phyloP scores from a whole-genome alignment of 2,329 filamentous ascomycete genomes.

The Nemania abortiva region DNA sequence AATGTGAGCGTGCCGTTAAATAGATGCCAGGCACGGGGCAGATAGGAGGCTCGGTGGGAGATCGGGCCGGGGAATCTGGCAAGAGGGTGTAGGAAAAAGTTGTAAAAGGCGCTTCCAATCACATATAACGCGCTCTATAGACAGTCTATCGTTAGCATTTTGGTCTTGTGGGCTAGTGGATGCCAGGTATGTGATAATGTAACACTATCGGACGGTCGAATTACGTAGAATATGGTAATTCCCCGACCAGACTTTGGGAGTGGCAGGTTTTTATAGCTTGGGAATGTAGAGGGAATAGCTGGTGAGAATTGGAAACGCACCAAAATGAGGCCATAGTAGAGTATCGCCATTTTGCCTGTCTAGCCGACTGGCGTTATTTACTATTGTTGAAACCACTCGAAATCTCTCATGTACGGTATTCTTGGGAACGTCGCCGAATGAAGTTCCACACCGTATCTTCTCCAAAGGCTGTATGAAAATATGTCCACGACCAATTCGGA shows the following conservation, averaged over 20 bases:
- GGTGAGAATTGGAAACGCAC: slow-evolving; percentile 30
- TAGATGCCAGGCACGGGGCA: slow-evolving; percentile 45
- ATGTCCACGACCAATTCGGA: slow-evolving; percentile 18
- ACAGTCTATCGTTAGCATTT: slow-evolving; percentile 31
- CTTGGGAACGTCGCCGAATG: background rate
- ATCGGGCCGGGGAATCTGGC: slow-evolving; percentile 48
- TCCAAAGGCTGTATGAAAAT: slow-evolving; percentile 14
- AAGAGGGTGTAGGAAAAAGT: slow-evolving; percentile 50
- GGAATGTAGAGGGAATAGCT: background rate
- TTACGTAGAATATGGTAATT: background rate
- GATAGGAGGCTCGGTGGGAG: slow-evolving; percentile 42
- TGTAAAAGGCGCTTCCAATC: slow-evolving; percentile 43
- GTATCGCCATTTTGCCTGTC: slow-evolving; percentile 36
- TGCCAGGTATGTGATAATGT: background rate
- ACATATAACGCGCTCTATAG: slow-evolving; percentile 40
- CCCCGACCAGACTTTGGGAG: background rate
- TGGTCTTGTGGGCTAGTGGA: background rate
- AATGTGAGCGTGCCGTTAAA: slow-evolving; percentile 45
- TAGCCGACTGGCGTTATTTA: slow-evolving; percentile 32
- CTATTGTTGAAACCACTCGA: slow-evolving; percentile 10
- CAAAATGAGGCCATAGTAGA: slow-evolving; percentile 32
- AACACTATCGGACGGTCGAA: background rate
- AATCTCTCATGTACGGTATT: slow-evolving; percentile 8
- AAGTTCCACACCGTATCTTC: slow-evolving; percentile 16
- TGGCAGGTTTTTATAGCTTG: background rate